Evolutionary conservation across 2,329 filamentous ascomycete genomes (phyloP).

Genomic region (Apiospora koreana): DNA sequence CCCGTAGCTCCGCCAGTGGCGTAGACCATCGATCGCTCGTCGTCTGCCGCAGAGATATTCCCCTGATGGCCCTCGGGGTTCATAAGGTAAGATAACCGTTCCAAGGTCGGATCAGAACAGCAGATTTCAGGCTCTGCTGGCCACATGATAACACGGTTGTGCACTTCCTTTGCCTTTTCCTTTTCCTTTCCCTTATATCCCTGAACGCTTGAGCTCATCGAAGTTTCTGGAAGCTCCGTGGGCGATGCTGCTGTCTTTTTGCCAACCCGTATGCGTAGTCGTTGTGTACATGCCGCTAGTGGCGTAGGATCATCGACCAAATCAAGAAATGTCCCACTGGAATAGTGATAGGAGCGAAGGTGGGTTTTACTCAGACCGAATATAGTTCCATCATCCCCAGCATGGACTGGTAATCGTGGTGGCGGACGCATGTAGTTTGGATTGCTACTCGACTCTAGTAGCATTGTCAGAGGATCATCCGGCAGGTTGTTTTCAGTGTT

Average conservation of each 20-base stretch:
- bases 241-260: constrained; percentile 35
- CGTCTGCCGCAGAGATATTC: constrained; percentile 23
- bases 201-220: neutral
- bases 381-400: constrained; percentile 45
- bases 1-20: constrained; percentile 22
- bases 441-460: constrained; percentile 28
- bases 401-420: constrained; percentile 45
- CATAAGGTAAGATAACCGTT: constrained; percentile 24
- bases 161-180: constrained; percentile 13
- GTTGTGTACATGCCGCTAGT: constrained; percentile 31
- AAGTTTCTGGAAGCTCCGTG: constrained; percentile 25
- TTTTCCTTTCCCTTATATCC: neutral
- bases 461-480: constrained; percentile 5
- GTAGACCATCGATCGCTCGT: constrained; percentile 31
- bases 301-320: constrained; percentile 53
- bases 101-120: constrained; percentile 15
- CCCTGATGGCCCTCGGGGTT: constrained; percentile 23
- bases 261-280: constrained; percentile 52
- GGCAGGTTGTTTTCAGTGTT: constrained; percentile 11
- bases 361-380: constrained; percentile 56
- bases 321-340: constrained; percentile 58
- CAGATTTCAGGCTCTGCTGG: constrained; percentile 22
- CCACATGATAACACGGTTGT: constrained; percentile 28
- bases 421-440: constrained; percentile 38
- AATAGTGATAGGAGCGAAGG: constrained; percentile 55